Evolutionary conservation across 345 rosid genomes (phyloP).

Genomic region (Heritiera littoralis): DNA sequence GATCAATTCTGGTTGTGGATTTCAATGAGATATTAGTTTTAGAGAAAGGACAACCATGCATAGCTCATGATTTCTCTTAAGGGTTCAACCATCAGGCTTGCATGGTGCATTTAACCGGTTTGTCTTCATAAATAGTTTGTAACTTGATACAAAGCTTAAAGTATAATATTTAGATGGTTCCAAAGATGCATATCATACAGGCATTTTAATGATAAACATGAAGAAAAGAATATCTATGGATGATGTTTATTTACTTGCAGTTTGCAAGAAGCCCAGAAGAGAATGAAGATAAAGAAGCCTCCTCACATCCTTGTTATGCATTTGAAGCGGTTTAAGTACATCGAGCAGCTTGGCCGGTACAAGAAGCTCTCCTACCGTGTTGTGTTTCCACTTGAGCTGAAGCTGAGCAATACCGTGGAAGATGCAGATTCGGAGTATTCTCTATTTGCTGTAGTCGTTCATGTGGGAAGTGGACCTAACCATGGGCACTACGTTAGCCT

Average conservation of each 20-base stretch:
- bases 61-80: background rate
- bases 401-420: constrained; percentile 89
- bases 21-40: background rate
- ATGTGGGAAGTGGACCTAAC: constrained; percentile 96
- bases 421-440: constrained; percentile 90
- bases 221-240: background rate
- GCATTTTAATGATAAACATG: background rate
- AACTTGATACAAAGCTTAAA: background rate
- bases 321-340: constrained; percentile 90
- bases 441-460: constrained; percentile 95
- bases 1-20: background rate
- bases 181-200: background rate
- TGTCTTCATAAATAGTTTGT: background rate
- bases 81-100: background rate
- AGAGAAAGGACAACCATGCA: background rate
- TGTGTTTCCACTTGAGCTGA: constrained; percentile 90
- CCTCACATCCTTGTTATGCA: constrained; percentile 91
- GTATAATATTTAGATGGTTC: background rate
- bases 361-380: constrained; percentile 91
- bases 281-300: constrained; percentile 99
- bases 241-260: constrained; percentile 43
- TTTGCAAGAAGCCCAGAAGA: constrained; percentile 97
- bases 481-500: constrained; percentile 98
- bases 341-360: constrained; percentile 91
- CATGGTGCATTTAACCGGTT: background rate